Evolutionary conservation across 352 stramenopile species (phyloP), one percentile per base, ranked within the genome.

Genomic region (Globisporangium lucens): DNA sequence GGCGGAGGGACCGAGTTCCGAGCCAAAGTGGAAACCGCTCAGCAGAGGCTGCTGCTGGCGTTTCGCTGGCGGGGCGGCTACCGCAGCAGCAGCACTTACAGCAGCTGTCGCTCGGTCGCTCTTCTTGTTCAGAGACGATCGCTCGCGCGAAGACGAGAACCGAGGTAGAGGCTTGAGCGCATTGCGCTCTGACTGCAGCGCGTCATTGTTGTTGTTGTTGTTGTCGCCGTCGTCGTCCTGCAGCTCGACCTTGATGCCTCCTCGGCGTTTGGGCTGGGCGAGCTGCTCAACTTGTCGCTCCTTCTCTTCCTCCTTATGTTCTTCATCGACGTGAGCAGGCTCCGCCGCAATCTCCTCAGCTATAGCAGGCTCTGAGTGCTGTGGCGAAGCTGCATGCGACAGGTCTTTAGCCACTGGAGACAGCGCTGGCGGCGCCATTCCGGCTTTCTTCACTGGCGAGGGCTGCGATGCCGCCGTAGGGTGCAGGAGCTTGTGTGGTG

Each of bases 21-120:
- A 69, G 17, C 70, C 75, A 65, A 82, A 82, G 56, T 76, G 70
- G 53, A 79, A 82, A 41, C 79, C 75, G 35, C 75, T 79, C 30
- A 82, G 66, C 64, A 79, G 53, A 41, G 72, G 68, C 46, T 72
- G 67, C 43, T 62, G 29, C 7, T 52, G 38, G 10, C 49, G 2
- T 20, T 35, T 13, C 3, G 4, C 27, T 15, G 41, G 30, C 1
- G 43, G 10, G 0, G 7, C 30, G 0, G 56, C 20, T 17, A 29
- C 27, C 15, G 56, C 4, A 29, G 56, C 10, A 20, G 41, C 24
- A 24, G 36, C n/a, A 20, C 13, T 13, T 47, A 29, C 24, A 24
- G 36, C n/a, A 20, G 41, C 41, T 47, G 12, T 20, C 2, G 41
- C 6, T 20, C 35, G 38, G 36, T 70, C 58, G 6, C 12, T 70